These are phyloP conservation scores for Cinnamomum chago DNA, from an alignment of 164 flowering plant species.

Conservation along the genomic window DNA sequence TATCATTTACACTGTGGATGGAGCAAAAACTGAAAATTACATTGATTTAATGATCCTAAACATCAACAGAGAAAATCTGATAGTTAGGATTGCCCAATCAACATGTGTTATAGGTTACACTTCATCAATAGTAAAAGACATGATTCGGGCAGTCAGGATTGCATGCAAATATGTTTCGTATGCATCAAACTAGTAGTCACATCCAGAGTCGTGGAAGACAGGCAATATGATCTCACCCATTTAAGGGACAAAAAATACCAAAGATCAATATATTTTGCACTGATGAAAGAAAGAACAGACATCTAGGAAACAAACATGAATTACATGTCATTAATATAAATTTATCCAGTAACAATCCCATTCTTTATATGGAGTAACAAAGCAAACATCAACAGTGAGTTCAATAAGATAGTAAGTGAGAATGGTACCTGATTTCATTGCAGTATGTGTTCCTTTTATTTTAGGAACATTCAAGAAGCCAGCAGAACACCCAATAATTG, in stretches of 20 bases:
- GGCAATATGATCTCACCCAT: too few species aligned
- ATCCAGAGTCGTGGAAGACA: background rate
- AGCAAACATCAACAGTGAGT: background rate
- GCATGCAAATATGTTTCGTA: background rate
- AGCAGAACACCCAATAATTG: constrained; percentile 97
- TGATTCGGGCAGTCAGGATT: background rate
- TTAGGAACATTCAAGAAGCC: constrained; percentile 96
- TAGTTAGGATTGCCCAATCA: background rate
- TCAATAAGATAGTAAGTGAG: too few species aligned
- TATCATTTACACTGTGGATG: background rate
- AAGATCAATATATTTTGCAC: background rate
- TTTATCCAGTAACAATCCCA: background rate
- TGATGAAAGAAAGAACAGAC: background rate
- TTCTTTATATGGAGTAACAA: background rate
- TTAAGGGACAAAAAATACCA: too few species aligned
- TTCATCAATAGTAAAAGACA: background rate
- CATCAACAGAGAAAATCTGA: background rate
- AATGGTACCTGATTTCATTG: constrained; percentile 87
- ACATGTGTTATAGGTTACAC: background rate
- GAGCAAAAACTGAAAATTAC: background rate
- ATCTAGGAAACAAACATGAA: background rate
- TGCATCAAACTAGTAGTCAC: background rate
- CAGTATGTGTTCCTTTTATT: constrained; percentile 95
- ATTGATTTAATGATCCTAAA: background rate
- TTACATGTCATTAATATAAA: background rate